Conservation (phyloP, 257 asterid species). For the Solanum boliviense region DNA sequence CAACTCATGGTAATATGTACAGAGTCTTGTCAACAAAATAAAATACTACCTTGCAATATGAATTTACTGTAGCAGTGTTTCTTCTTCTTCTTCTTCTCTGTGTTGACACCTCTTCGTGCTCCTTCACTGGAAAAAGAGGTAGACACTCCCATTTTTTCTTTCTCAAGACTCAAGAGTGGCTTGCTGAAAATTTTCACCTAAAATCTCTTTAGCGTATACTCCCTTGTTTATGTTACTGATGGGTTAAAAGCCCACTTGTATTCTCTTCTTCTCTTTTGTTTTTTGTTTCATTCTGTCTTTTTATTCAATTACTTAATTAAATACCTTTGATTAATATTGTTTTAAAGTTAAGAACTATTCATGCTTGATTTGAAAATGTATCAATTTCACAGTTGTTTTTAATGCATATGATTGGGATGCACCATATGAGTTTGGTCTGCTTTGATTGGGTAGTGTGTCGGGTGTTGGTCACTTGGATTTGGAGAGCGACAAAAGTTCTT, state of each 20-base stretch:
- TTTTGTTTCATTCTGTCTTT: background rate
- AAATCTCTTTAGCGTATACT: background rate
- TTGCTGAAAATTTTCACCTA: background rate
- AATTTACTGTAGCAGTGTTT: no score
- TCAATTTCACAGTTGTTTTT: background rate
- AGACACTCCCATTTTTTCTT: background rate
- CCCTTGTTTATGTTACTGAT: background rate
- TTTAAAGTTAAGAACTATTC: background rate
- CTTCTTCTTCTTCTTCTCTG: no score
- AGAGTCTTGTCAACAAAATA: background rate
- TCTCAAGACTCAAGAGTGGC: background rate
- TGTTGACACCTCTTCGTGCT: background rate
- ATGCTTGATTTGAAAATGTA: background rate
- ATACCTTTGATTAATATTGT: background rate
- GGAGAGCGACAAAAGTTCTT: background rate
- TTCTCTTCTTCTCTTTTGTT: no score
- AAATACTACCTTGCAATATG: background rate
- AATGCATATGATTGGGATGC: background rate
- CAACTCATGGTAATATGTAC: background rate
- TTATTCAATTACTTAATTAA: background rate
- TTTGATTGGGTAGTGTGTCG: background rate
- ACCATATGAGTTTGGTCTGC: background rate
- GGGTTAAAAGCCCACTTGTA: background rate
- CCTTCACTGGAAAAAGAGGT: background rate
- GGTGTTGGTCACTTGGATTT: background rate